Percentiles rank a stretch among this genome's conserved stretches.
phyloP scores from a whole-genome alignment of 1,284 basidiomycete species.

The Ceratobasidium sp. region DNA sequence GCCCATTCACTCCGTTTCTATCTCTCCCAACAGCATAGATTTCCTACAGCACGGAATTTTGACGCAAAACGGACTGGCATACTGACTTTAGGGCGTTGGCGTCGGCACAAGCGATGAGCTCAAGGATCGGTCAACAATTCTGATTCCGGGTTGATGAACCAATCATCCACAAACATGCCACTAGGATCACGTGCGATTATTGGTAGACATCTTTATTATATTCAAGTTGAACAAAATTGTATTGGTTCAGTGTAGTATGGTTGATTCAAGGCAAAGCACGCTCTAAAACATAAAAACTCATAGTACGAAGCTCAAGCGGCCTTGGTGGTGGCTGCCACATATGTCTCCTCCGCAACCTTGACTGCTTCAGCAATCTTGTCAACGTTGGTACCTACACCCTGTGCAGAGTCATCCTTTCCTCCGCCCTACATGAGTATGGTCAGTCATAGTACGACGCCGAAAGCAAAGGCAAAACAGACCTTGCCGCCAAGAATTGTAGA shows the following conservation, averaged over 20 bases:
- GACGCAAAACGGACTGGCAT: neutral
- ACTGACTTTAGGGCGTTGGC: constrained; percentile 37
- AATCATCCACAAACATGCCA: constrained; percentile 22
- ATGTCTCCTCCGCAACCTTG: constrained; percentile 63
- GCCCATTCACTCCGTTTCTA: neutral
- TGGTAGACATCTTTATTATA: no score
- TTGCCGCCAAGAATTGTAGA: constrained; percentile 86
- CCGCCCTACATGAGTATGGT: constrained; percentile 72
- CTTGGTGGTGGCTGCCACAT: constrained; percentile 47
- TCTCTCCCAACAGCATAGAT: neutral
- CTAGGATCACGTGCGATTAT: constrained; percentile 4
- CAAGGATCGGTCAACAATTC: constrained; percentile 9
- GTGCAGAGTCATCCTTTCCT: constrained; percentile 89
- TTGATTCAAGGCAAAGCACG: neutral
- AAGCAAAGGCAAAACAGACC: constrained; percentile 59
- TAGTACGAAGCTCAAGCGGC: constrained; percentile 1
- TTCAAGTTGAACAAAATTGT: no score
- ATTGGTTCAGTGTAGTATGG: neutral
- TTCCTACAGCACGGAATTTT: no score
- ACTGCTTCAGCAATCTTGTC: constrained; percentile 78
- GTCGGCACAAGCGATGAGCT: constrained; percentile 34
- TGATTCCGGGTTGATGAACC: constrained; percentile 28
- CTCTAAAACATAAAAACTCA: neutral
- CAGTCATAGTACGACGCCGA: constrained; percentile 38
- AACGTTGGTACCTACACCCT: constrained; percentile 81